These are phyloP conservation scores for Lachancea sp. DNA, from an alignment of 805 yeast species.

Conservation along the genomic window DNA sequence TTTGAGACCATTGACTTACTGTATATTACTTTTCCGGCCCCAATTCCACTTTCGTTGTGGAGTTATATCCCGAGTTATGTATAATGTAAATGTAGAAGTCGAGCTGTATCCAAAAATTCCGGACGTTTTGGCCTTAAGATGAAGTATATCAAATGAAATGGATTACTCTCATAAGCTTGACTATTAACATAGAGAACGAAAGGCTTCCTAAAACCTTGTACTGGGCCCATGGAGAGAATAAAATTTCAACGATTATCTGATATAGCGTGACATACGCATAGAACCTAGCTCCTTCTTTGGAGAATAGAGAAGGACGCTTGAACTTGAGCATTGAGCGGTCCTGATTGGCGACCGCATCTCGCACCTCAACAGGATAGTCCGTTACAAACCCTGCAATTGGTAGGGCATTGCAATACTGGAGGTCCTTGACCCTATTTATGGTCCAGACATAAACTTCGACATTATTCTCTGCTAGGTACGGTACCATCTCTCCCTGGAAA, in stretches of 20 bases:
- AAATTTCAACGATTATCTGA: slow-evolving; percentile 14
- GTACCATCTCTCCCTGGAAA: slow-evolving; percentile 29
- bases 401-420: slow-evolving; percentile 25
- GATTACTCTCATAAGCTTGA: slow-evolving; percentile 15
- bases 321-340: slow-evolving; percentile 1
- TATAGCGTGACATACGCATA: slow-evolving; percentile 18
- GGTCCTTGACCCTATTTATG: slow-evolving; percentile 35
- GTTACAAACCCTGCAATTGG: slow-evolving; percentile 31
- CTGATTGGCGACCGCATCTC: slow-evolving; percentile 12
- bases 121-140: too few species aligned
- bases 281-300: slow-evolving; percentile 25
- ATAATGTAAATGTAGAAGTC: too few species aligned
- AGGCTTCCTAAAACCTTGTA: slow-evolving; percentile 16
- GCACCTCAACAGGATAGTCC: slow-evolving; percentile 26
- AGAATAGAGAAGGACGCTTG: slow-evolving; percentile 1
- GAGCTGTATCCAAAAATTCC: too few species aligned
- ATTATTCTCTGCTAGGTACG: slow-evolving; percentile 27
- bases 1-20: too few species aligned
- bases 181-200: slow-evolving; percentile 21
- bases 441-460: slow-evolving; percentile 48
- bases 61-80: too few species aligned
- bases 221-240: slow-evolving; percentile 25
- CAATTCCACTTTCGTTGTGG: too few species aligned
- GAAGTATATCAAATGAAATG: slow-evolving; percentile 20
- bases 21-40: too few species aligned